Percentiles rank a stretch among this genome's conserved stretches.
Evolutionary conservation across 2,329 filamentous ascomycete species (phyloP).

Genomic region (Pestalotiopsis sp.): DNA sequence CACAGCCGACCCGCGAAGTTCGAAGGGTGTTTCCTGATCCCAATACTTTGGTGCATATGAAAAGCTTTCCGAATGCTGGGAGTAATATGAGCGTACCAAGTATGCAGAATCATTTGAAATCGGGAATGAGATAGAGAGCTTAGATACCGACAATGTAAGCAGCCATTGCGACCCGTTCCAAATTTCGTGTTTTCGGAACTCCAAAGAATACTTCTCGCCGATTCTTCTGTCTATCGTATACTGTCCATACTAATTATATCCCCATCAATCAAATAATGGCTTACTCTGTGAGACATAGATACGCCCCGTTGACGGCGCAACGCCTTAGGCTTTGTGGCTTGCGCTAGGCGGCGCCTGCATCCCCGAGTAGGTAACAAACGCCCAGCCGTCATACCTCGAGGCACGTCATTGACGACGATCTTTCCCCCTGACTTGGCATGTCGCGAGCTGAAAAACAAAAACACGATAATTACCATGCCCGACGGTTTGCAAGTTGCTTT

Average conservation of each 20-base stretch:
- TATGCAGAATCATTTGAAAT: not conserved
- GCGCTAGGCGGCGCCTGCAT: not conserved
- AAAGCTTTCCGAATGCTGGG: not conserved
- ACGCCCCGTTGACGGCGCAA: not conserved
- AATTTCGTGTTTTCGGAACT: too few species aligned
- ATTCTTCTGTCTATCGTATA: not conserved
- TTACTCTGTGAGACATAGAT: too few species aligned
- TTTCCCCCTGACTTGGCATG: not conserved
- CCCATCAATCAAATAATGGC: too few species aligned
- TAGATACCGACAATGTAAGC: not conserved
- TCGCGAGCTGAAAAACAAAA: not conserved
- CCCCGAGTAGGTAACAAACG: not conserved
- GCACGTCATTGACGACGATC: not conserved
- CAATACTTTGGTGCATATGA: not conserved
- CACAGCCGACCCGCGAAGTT: not conserved
- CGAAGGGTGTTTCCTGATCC: not conserved
- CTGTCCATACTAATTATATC: not conserved
- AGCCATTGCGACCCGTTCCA: too few species aligned
- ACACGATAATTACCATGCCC: too few species aligned
- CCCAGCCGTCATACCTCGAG: not conserved
- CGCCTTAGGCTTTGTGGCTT: conserved; percentile 3
- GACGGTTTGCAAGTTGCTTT: too few species aligned
- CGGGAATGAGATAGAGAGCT: not conserved
- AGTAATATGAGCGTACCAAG: not conserved
- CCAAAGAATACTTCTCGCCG: not conserved